Base-by-base conservation (phyloP, 2,329 filamentous ascomycete genomes). In the Talaromyces sp. region DNA sequence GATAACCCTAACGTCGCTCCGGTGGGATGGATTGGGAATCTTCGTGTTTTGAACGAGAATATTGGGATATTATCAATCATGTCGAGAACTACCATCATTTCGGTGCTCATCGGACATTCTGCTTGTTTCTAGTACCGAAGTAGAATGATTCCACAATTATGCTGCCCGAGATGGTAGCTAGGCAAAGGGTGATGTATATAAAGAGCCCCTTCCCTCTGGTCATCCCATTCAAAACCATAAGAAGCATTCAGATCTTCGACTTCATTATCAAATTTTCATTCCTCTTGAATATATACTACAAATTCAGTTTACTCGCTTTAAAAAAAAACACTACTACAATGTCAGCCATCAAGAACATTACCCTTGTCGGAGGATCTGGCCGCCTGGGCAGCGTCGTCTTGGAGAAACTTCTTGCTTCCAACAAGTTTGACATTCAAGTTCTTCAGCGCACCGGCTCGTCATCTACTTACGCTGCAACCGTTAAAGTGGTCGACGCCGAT, bases 381-480 rank as follows among this genome's bases (percentile, higher is more conserved):
- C 43, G 3, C 37, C n/a, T 64, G 56, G 63, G 63, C 10, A 47
- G 33, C 25, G 64, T 67, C 63, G 72, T 83, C 50, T 71, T 83
- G 31, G 64, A 75, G 11, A 74, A 75, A 4, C 79, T 84, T 56
- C 69, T 80, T 7, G 70, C 77, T 2, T 66, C 73, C 4, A 75
- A 74, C n/a, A 73, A 75, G 27, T 86, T 89, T 76, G 78, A 81
- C 63, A 77, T 88, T 62, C 86, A 84, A 9, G 79, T 86, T 45
- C 80, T 89, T 57, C 84, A 82, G 27, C 85, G 87, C 22, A 63
- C 70, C 22, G 73, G 77, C 45, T 85, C 83, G 4, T 70, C 69
- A 8, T 73, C 78, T 33, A 73, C 73, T 0, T 71, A 75, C 63
- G 77, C 79, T 1, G 71, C 19, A 17, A 37, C 73, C 35, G 77